Percentiles rank a stretch among this genome's conserved stretches.
These are phyloP conservation scores for Debaryomyces prosopidis DNA, from an alignment of 805 yeast genomes.

Conservation along the genomic window DNA sequence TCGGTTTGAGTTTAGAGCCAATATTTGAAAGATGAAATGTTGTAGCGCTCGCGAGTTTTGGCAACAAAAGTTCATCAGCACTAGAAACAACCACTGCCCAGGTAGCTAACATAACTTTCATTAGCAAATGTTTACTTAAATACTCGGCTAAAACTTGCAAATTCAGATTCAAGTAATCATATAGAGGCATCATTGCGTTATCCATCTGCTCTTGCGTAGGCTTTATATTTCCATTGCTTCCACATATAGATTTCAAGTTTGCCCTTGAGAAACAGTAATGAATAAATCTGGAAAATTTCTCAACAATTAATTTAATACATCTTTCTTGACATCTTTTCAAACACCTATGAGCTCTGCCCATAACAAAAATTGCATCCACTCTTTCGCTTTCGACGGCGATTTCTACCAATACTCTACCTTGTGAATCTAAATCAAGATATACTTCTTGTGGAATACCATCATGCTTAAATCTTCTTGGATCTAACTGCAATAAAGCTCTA, in stretches of 20 bases:
- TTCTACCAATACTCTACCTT: slow-evolving; percentile 66
- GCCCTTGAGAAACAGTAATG: slow-evolving; percentile 55
- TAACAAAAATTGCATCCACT: slow-evolving; percentile 75
- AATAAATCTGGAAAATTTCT: slow-evolving; percentile 67
- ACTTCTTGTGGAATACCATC: slow-evolving; percentile 68
- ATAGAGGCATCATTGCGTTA: slow-evolving; percentile 70
- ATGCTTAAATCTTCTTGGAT: slow-evolving; percentile 61
- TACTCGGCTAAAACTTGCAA: slow-evolving; percentile 61
- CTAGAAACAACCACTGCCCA: slow-evolving; percentile 74
- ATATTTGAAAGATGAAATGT: slow-evolving; percentile 26
- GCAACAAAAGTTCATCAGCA: slow-evolving; percentile 73
- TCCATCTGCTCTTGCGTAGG: slow-evolving; percentile 52
- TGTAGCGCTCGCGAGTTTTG: slow-evolving; percentile 57
- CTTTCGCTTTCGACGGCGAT: slow-evolving; percentile 78
- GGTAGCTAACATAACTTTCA: slow-evolving; percentile 70
- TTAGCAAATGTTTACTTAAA: slow-evolving; percentile 54
- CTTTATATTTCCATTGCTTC: slow-evolving; percentile 42
- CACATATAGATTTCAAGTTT: slow-evolving; percentile 59
- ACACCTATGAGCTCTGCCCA: slow-evolving; percentile 73
- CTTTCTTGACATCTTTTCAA: slow-evolving; percentile 65
- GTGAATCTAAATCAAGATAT: slow-evolving; percentile 59
- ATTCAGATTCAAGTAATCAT: slow-evolving; percentile 71
- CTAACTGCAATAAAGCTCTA: slow-evolving; percentile 56
- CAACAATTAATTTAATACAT: slow-evolving; percentile 68
- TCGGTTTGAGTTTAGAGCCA: slow-evolving; percentile 17